phyloP scores from a whole-genome alignment of 768 basidiomycete species.

The Rhodotorula sphaerocarpa region DNA sequence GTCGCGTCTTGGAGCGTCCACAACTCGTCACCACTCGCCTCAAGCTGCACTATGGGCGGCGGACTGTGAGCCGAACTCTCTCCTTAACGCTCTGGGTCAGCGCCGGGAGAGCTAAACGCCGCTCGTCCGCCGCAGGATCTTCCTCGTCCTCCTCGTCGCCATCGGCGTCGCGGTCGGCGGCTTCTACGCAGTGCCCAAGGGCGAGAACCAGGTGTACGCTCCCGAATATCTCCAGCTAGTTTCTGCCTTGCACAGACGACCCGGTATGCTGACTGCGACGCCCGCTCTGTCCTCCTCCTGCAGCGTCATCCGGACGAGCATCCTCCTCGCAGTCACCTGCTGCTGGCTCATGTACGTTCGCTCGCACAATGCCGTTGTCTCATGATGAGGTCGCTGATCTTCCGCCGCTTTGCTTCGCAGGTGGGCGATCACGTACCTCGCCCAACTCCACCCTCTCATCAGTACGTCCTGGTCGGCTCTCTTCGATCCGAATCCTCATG shows the following conservation, averaged over 20 bases:
- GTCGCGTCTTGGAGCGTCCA: too few relatives aligned
- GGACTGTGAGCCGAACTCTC: neutral
- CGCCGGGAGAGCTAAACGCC: too few relatives aligned
- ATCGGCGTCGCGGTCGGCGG: constrained; percentile 54
- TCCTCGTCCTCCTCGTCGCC: constrained; percentile 52
- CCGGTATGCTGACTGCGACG: too few relatives aligned
- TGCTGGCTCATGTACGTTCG: constrained; percentile 68
- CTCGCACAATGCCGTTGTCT: accelerated
- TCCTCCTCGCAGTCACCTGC: constrained; percentile 66
- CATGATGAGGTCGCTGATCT: neutral
- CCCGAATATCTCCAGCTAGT: neutral
- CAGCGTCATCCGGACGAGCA: constrained; percentile 72
- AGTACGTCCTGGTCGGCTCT: constrained; percentile 48
- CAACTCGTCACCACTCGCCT: neutral
- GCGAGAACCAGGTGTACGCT: constrained; percentile 79
- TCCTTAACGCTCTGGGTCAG: neutral
- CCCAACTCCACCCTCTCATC: constrained; percentile 83
- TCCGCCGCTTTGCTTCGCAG: neutral
- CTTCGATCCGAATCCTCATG: neutral
- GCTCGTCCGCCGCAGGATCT: neutral
- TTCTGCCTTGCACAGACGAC: too few relatives aligned
- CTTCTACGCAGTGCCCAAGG: constrained; percentile 70
- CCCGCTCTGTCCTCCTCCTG: neutral
- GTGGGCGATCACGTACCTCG: constrained; percentile 95
- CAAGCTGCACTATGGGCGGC: neutral